Conservation (phyloP, 306 rosid genomes). For the Cicer chorassanicum region DNA sequence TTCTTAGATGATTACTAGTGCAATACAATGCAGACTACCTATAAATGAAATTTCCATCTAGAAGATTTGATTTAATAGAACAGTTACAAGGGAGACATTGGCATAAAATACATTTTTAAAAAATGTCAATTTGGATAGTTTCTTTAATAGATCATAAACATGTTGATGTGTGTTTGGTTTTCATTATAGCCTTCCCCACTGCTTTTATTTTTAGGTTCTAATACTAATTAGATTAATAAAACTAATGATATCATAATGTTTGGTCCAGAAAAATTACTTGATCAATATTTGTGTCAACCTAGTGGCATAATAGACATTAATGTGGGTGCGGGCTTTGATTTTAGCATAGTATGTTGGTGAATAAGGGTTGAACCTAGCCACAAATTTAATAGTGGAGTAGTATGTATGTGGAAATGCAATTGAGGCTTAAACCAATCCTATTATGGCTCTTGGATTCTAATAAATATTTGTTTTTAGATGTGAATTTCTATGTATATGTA, state of each 20-base stretch:
- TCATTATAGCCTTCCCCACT: neutral
- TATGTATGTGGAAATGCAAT: neutral
- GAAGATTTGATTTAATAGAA: constrained; percentile 20
- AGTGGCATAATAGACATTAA: neutral
- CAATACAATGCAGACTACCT: neutral
- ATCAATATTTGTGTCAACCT: neutral
- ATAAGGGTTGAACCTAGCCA: constrained; percentile 3
- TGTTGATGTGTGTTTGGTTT: neutral
- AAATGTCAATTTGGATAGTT: constrained; percentile 8
- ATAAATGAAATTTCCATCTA: neutral
- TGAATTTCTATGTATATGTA: constrained; percentile 1
- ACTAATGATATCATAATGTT: neutral
- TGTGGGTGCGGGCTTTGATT: neutral
- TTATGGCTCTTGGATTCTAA: constrained; percentile 7
- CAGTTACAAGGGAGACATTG: neutral
- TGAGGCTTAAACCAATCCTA: constrained; percentile 17
- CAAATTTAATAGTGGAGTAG: neutral
- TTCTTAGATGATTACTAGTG: constrained; percentile 7
- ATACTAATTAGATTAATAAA: neutral
- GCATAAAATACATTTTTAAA: neutral
- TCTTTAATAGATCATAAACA: constrained; percentile 2
- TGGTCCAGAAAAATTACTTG: too few relatives aligned
- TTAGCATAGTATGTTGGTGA: neutral
- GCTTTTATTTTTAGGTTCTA: neutral
- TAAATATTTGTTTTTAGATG: neutral